These are phyloP conservation scores for Botryotinia calthae DNA, from an alignment of 2,329 filamentous ascomycete species.

Conservation along the genomic window DNA sequence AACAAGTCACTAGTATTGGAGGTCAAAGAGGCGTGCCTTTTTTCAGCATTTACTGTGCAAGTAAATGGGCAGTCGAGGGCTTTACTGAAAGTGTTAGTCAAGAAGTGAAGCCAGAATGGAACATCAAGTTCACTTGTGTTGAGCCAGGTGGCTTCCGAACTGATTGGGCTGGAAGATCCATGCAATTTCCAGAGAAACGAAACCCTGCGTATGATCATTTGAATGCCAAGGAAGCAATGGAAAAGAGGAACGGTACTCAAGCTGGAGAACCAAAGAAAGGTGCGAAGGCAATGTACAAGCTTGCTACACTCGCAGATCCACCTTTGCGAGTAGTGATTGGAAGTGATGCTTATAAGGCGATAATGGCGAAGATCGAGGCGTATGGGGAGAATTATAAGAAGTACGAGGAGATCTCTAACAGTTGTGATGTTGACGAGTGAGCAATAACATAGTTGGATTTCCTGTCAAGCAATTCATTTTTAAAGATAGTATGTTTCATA, in stretches of 20 bases:
- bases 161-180: constrained; percentile 41
- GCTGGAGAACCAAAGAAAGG: constrained; percentile 48
- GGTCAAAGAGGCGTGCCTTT: constrained; percentile 40
- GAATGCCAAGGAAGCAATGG: constrained; percentile 42
- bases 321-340: constrained; percentile 54
- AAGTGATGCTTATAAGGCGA: constrained; percentile 49
- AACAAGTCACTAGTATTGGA: constrained; percentile 44
- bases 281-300: constrained; percentile 51
- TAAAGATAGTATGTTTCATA: not conserved
- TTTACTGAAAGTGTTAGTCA: constrained; percentile 41
- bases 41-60: constrained; percentile 41
- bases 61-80: constrained; percentile 45
- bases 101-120: constrained; percentile 42
- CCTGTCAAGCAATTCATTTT: not conserved
- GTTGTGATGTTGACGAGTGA: constrained; percentile 29
- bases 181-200: constrained; percentile 45
- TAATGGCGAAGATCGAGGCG: constrained; percentile 50
- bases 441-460: not conserved
- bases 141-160: constrained; percentile 45
- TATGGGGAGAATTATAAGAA: constrained; percentile 44
- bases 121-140: constrained; percentile 43
- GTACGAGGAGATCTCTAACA: constrained; percentile 33
- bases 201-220: constrained; percentile 48
- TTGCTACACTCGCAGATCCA: constrained; percentile 51
- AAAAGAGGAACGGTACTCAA: constrained; percentile 36